A percentile compares a stretch with the other conserved stretches of the same genome.
phyloP scores from a whole-genome alignment of 306 rosid species.

The Rosa rugosa region DNA sequence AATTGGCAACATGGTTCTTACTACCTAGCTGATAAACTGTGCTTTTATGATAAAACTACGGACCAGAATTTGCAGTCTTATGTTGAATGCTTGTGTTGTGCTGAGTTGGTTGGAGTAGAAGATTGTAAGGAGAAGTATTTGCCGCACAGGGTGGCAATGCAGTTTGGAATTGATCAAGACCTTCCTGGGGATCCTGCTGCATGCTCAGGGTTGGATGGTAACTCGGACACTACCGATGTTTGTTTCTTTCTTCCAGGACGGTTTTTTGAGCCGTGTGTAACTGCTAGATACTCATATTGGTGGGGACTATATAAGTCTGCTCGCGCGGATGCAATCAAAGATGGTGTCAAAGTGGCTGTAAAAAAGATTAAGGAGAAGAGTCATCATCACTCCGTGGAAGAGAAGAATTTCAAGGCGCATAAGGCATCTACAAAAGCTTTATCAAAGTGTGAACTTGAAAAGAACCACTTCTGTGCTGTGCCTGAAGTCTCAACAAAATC shows the following conservation, averaged over 20 bases:
- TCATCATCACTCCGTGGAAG: neutral
- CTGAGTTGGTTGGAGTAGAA: slow-evolving; percentile 40
- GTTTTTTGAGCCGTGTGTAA: slow-evolving; percentile 26
- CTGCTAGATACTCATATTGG: slow-evolving; percentile 41
- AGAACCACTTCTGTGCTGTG: neutral
- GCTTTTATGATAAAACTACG: slow-evolving; percentile 18
- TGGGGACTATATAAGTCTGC: slow-evolving; percentile 29
- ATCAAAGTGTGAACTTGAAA: neutral
- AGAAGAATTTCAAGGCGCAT: neutral
- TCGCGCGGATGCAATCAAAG: neutral
- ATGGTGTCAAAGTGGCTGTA: neutral
- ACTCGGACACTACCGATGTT: neutral
- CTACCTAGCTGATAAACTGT: slow-evolving; percentile 17
- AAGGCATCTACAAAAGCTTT: slow-evolving; percentile 1
- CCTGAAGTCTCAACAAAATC: slow-evolving; percentile 6
- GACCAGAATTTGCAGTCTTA: slow-evolving; percentile 30
- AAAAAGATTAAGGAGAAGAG: neutral
- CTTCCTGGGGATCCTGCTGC: slow-evolving; percentile 48
- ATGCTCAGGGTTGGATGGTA: slow-evolving; percentile 2
- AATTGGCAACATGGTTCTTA: slow-evolving; percentile 24
- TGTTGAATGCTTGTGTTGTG: slow-evolving; percentile 36
- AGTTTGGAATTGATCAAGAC: slow-evolving; percentile 68
- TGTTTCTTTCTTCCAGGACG: slow-evolving; percentile 19
- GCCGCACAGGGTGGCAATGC: slow-evolving; percentile 62
- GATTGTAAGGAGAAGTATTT: slow-evolving; percentile 33